These are phyloP conservation scores for Ajuga reptans DNA, from an alignment of 305 asterid genomes.

Conservation along the genomic window DNA sequence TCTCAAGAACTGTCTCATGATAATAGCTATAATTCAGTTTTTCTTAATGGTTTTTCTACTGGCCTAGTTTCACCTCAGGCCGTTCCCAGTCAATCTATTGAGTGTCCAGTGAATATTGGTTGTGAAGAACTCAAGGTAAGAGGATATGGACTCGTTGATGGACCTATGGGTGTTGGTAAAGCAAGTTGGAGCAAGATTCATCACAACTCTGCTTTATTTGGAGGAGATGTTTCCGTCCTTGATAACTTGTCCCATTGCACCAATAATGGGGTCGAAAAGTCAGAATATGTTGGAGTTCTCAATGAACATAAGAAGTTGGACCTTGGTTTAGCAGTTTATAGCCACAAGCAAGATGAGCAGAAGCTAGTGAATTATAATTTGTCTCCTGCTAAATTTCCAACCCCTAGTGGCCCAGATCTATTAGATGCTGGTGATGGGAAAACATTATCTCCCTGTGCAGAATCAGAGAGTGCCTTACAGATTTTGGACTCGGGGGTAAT, in stretches of 20 bases:
- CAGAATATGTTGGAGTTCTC: conserved; percentile 22
- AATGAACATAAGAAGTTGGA: conserved; percentile 9
- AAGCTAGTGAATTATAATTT: conserved; percentile 22
- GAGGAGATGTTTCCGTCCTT: conserved; percentile 40
- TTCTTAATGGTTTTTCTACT: too few species aligned
- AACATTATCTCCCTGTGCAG: conserved; percentile 27
- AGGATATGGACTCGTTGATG: neutral
- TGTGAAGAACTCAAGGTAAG: too few species aligned
- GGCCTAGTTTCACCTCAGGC: too few species aligned
- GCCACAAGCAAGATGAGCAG: conserved; percentile 20
- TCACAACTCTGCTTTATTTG: conserved; percentile 25
- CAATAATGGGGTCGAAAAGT: conserved; percentile 25
- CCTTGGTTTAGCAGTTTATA: too few species aligned
- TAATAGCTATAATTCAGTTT: too few species aligned
- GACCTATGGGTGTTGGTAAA: conserved; percentile 27
- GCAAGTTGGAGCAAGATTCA: conserved; percentile 29
- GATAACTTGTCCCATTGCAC: conserved; percentile 36
- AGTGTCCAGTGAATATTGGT: too few species aligned
- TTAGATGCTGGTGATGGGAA: conserved; percentile 26
- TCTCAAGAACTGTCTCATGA: too few species aligned
- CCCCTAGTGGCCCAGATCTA: conserved; percentile 20
- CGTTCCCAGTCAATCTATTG: too few species aligned
- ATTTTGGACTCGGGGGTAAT: conserved; percentile 44
- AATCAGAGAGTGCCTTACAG: conserved; percentile 31
- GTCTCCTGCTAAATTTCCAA: conserved; percentile 27